A percentile compares a stretch with the other conserved stretches of the same genome.
Evolutionary conservation across 2,329 filamentous ascomycete species (phyloP).

Genomic region (Talaromyces sp.): DNA sequence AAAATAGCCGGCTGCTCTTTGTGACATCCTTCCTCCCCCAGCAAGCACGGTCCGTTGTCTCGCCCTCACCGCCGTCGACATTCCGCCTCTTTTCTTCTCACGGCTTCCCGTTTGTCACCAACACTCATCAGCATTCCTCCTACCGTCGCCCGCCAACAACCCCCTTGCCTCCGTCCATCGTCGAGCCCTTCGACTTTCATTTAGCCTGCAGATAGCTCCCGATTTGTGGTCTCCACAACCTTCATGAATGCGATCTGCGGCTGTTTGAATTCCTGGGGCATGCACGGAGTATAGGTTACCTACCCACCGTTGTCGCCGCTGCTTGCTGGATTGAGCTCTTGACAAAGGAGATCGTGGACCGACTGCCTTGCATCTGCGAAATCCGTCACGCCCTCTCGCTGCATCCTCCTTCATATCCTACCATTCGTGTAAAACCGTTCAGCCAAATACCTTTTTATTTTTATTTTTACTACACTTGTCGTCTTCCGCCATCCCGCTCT

Average conservation of each 20-base stretch:
- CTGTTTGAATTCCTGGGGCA: slow-evolving; percentile 34
- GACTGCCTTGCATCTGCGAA: slow-evolving; percentile 7
- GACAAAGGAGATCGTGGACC: neutral
- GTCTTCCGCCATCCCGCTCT: neutral
- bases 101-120: slow-evolving; percentile 26
- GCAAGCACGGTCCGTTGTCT: neutral
- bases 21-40: neutral
- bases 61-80: slow-evolving; percentile 16
- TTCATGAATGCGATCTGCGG: slow-evolving; percentile 32
- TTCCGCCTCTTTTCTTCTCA: neutral
- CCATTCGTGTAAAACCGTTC: slow-evolving; percentile 25
- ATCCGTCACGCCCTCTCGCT: slow-evolving; percentile 8
- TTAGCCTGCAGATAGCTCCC: slow-evolving; percentile 16
- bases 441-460: slow-evolving; percentile 21
- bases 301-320: slow-evolving; percentile 15
- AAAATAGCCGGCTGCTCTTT: neutral
- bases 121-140: slow-evolving; percentile 28
- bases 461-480: slow-evolving; percentile 13
- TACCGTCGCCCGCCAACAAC: slow-evolving; percentile 10
- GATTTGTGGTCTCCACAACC: slow-evolving; percentile 18
- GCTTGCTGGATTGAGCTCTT: neutral
- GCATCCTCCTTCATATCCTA: slow-evolving; percentile 18
- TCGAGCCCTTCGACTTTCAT: slow-evolving; percentile 23
- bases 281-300: slow-evolving; percentile 35
- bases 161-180: slow-evolving; percentile 30